phyloP scores from a whole-genome alignment of 1,284 basidiomycete species.

The Polyporus tsugae region DNA sequence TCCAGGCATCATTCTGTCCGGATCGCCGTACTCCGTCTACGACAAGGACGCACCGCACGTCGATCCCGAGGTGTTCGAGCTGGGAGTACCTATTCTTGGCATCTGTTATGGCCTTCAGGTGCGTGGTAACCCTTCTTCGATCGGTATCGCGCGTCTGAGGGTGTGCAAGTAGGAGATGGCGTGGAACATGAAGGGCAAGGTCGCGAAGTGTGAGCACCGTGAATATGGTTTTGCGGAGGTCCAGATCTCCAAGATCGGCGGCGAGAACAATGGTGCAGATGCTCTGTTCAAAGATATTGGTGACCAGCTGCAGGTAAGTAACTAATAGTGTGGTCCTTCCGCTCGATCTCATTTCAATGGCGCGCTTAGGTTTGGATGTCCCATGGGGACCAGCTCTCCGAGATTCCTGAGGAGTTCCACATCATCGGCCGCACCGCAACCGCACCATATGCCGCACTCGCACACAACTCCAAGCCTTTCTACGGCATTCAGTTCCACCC shows the following conservation, averaged over 20 bases:
- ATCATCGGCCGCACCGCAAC: slow-evolving; percentile 89
- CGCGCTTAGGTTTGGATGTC: slow-evolving; percentile 95
- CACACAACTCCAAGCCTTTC: slow-evolving; percentile 89
- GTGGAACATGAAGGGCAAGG: slow-evolving; percentile 87
- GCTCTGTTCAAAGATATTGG: slow-evolving; percentile 88
- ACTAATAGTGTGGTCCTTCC: slow-evolving; percentile 11
- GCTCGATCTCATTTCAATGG: background rate
- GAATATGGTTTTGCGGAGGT: slow-evolving; percentile 96
- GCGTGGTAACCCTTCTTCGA: slow-evolving; percentile 28
- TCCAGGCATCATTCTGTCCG: slow-evolving; percentile 95
- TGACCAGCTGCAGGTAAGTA: slow-evolving; percentile 79
- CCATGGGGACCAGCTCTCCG: slow-evolving; percentile 94
- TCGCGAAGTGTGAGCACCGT: slow-evolving; percentile 89
- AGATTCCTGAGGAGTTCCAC: slow-evolving; percentile 86
- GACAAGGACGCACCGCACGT: slow-evolving; percentile 93
- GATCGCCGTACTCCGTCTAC: slow-evolving; percentile 99
- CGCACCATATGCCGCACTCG: slow-evolving; percentile 94
- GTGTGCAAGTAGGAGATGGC: slow-evolving; percentile 83
- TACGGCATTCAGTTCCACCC: slow-evolving; percentile 99
- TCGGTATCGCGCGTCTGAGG: background rate
- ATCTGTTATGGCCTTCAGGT: slow-evolving; percentile 99
- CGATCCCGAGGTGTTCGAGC: slow-evolving; percentile 93
- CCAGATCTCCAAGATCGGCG: slow-evolving; percentile 75
- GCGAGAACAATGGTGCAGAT: slow-evolving; percentile 64
- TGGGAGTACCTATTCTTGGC: slow-evolving; percentile 93